These are phyloP conservation scores for Tephrocybe sp. DNA, from an alignment of 768 basidiomycete species.

Conservation along the genomic window DNA sequence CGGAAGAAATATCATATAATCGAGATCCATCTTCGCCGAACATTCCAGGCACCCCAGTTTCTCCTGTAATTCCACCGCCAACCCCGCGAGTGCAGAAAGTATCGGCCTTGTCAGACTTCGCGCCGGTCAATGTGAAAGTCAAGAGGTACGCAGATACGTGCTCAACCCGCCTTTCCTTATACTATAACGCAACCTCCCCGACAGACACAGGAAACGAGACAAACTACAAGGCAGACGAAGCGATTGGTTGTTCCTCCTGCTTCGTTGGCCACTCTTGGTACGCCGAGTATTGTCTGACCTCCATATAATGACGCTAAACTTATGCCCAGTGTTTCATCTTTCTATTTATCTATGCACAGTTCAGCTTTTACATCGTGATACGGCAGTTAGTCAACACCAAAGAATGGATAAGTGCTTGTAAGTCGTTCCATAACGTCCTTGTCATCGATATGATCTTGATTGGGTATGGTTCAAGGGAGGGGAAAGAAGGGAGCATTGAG, in stretches of 20 bases:
- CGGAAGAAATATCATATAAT: slow-evolving; percentile 50
- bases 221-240: slow-evolving; percentile 52
- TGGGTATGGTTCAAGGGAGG: slow-evolving; percentile 53
- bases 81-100: slow-evolving; percentile 66
- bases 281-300: slow-evolving; percentile 19
- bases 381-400: slow-evolving; percentile 92
- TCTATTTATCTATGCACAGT: slow-evolving; percentile 78
- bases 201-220: slow-evolving; percentile 32
- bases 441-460: background rate
- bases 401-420: slow-evolving; percentile 91
- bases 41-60: slow-evolving; percentile 37
- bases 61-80: slow-evolving; percentile 20
- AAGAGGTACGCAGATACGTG: slow-evolving; percentile 49
- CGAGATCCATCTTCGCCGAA: slow-evolving; percentile 34
- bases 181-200: background rate
- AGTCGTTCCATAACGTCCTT: slow-evolving; percentile 11
- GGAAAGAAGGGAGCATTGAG: slow-evolving; percentile 80
- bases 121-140: slow-evolving; percentile 85
- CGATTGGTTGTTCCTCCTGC: slow-evolving; percentile 73
- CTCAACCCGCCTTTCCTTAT: background rate
- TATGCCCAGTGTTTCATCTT: slow-evolving; percentile 84
- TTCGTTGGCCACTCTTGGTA: slow-evolving; percentile 87
- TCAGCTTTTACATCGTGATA: slow-evolving; percentile 82
- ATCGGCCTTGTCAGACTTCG: slow-evolving; percentile 82
- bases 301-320: slow-evolving; percentile 35